phyloP scores from a whole-genome alignment of 2,329 filamentous ascomycete species.

The Pestalotiopsis sp. region DNA sequence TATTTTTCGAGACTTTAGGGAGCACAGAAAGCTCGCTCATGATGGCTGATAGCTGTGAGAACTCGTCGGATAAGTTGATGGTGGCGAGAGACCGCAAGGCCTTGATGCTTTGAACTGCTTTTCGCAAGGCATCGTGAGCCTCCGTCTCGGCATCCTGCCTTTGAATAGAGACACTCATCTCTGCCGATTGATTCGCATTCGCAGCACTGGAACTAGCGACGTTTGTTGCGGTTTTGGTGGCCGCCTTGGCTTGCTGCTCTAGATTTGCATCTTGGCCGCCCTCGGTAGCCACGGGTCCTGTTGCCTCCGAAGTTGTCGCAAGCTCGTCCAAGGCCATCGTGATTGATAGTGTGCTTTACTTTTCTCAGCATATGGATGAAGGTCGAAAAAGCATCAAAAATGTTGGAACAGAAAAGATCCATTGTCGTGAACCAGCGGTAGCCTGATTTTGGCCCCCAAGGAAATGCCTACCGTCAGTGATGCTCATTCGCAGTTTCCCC shows the following conservation, averaged over 20 bases:
- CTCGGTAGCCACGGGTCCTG: not conserved
- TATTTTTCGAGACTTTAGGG: not conserved
- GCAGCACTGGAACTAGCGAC: not conserved
- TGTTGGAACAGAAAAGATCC: not conserved
- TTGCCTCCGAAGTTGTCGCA: not conserved
- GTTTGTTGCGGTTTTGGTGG: not conserved
- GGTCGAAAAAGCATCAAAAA: not conserved
- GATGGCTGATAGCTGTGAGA: not conserved
- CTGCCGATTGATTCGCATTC: no score
- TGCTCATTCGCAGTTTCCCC: not conserved
- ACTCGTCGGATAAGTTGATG: not conserved
- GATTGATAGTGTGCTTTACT: not conserved
- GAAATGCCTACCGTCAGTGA: not conserved
- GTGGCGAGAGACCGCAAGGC: not conserved
- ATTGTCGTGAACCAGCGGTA: not conserved
- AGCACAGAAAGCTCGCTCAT: not conserved
- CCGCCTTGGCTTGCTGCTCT: not conserved
- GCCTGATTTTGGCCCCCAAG: not conserved
- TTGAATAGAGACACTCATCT: not conserved
- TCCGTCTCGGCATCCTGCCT: not conserved
- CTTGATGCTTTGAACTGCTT: not conserved
- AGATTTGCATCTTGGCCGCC: not conserved
- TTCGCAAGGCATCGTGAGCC: not conserved
- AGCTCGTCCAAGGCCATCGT: not conserved
- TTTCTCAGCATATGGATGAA: no score